Evolutionary conservation across 306 rosid genomes (phyloP).

Genomic region (Malus asiatica): DNA sequence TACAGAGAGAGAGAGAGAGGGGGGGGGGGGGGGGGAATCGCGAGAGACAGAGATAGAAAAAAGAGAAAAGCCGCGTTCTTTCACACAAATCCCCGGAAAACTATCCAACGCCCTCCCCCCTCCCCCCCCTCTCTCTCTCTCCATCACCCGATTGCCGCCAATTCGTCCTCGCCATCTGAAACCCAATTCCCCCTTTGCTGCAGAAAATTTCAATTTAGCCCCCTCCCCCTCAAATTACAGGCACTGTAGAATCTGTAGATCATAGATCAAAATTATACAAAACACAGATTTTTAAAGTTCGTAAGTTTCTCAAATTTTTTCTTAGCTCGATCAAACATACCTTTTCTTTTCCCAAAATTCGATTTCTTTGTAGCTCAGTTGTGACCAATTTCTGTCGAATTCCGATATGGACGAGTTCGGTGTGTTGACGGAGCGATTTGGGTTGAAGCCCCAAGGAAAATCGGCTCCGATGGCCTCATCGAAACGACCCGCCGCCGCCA

Average conservation of each 20-base stretch:
- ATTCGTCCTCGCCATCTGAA: neutral
- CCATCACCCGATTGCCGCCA: conserved; percentile 10
- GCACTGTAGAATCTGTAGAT: neutral
- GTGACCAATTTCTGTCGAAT: neutral
- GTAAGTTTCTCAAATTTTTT: no score
- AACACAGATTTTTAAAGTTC: neutral
- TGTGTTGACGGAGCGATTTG: conserved; percentile 65
- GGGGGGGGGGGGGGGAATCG: no score
- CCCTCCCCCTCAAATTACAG: neutral
- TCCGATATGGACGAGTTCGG: conserved; percentile 78
- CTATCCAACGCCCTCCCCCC: neutral
- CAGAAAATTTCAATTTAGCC: no score
- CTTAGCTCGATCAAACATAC: neutral
- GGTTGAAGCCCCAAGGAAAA: conserved; percentile 84
- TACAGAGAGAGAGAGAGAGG: neutral
- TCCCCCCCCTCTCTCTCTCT: neutral
- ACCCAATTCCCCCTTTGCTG: neutral
- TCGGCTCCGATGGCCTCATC: conserved; percentile 81
- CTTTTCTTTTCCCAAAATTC: neutral
- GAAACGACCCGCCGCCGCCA: conserved; percentile 24
- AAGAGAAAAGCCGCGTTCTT: neutral
- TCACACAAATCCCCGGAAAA: neutral
- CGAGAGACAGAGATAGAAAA: neutral
- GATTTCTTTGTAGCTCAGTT: conserved; percentile 1
- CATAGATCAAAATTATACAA: neutral